phyloP scores from a whole-genome alignment of 768 basidiomycete species.

The Collybiopsis confluens region DNA sequence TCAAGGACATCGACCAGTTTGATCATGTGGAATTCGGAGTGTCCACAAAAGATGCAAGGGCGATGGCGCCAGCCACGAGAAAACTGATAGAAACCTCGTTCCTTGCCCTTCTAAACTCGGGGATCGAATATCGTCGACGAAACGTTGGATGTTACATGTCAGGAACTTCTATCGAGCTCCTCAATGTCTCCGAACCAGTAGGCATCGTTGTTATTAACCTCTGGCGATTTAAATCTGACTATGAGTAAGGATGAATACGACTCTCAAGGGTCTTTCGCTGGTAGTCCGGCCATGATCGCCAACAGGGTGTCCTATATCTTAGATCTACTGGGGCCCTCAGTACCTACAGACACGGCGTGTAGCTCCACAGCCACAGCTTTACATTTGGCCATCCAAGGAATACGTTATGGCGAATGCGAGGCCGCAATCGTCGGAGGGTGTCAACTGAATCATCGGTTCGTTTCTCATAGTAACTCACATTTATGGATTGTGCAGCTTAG shows the following conservation, averaged over 20 bases:
- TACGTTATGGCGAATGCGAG: slow-evolving; percentile 40
- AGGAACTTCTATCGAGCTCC: slow-evolving; percentile 20
- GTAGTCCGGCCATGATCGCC: slow-evolving; percentile 29
- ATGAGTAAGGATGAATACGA: slow-evolving; percentile 29
- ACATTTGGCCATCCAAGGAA: slow-evolving; percentile 43
- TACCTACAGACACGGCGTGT: slow-evolving; percentile 47
- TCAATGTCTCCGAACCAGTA: slow-evolving; percentile 24
- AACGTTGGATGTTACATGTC: slow-evolving; percentile 36
- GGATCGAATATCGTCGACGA: slow-evolving; percentile 32
- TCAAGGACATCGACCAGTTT: slow-evolving; percentile 24
- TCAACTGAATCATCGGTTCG: slow-evolving; percentile 37
- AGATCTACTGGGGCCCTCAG: slow-evolving; percentile 37
- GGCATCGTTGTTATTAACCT: too few relatives aligned
- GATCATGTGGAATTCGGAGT: slow-evolving; percentile 30
- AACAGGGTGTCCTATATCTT: slow-evolving; percentile 39
- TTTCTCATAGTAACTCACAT: neutral
- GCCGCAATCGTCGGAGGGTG: slow-evolving; percentile 42
- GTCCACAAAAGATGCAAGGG: slow-evolving; percentile 21
- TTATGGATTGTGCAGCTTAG: too few relatives aligned
- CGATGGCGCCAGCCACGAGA: slow-evolving; percentile 23
- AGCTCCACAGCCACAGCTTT: slow-evolving; percentile 37
- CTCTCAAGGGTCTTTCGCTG: slow-evolving; percentile 28
- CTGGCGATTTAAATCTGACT: too few relatives aligned
- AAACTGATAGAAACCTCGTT: slow-evolving; percentile 28
- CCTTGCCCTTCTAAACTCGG: slow-evolving; percentile 34